A percentile compares a stretch with the other conserved stretches of the same genome.
These are phyloP conservation scores for Colletotrichum limetticola DNA, from an alignment of 2,329 filamentous ascomycete genomes.

Conservation along the genomic window DNA sequence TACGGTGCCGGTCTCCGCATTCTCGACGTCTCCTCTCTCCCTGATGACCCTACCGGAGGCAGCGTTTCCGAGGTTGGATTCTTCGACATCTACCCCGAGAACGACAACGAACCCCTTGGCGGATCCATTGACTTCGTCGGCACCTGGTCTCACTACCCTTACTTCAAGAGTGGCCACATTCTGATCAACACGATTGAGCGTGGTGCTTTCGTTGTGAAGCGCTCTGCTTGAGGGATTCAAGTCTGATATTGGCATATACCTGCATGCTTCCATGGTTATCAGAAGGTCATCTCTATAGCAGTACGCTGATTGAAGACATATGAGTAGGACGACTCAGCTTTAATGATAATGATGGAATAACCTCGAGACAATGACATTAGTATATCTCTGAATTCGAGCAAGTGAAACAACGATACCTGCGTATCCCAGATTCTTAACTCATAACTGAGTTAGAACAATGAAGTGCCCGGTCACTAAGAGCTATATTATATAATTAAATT, in stretches of 20 bases:
- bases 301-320: not conserved
- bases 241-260: not conserved
- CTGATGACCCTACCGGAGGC: slow-evolving; percentile 48
- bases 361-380: too few species aligned
- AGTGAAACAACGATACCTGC: too few species aligned
- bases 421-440: too few species aligned
- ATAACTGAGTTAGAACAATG: too few species aligned
- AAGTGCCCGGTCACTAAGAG: too few species aligned
- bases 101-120: slow-evolving; percentile 36
- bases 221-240: not conserved
- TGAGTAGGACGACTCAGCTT: not conserved
- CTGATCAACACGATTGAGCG: slow-evolving; percentile 40
- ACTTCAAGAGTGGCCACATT: slow-evolving; percentile 37
- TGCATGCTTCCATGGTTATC: not conserved
- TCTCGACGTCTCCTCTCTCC: slow-evolving; percentile 45
- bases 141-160: slow-evolving; percentile 38
- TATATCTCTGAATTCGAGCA: too few species aligned
- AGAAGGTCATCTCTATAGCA: not conserved
- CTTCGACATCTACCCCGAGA: slow-evolving; percentile 57
- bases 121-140: slow-evolving; percentile 35
- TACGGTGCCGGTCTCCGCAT: slow-evolving; percentile 54
- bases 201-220: slow-evolving; percentile 38
- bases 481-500: too few species aligned
- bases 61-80: slow-evolving; percentile 52
- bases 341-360: not conserved